Percentiles rank a stretch among this genome's conserved stretches.
These are phyloP conservation scores for Chiua sp. DNA, from an alignment of 1,284 basidiomycete species.

Conservation along the genomic window DNA sequence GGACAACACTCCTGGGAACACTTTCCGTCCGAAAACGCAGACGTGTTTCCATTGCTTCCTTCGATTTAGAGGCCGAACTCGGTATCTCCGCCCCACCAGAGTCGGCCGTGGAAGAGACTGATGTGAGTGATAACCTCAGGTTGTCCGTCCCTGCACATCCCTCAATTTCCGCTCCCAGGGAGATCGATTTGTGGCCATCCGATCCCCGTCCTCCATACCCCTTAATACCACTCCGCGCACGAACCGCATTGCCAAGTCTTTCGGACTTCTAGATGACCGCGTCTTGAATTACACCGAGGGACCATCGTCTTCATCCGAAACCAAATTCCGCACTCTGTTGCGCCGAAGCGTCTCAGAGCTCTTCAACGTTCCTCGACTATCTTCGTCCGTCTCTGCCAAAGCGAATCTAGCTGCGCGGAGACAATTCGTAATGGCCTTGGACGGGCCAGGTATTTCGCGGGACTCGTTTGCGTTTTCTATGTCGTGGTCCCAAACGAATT, in stretches of 20 bases:
- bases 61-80: conserved; percentile 36
- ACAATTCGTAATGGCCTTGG: conserved; percentile 54
- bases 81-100: conserved; percentile 15
- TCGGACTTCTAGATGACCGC: conserved; percentile 52
- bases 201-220: conserved; percentile 44
- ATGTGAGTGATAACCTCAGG: conserved; percentile 28
- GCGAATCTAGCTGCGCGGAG: conserved; percentile 48
- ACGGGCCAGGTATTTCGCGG: conserved; percentile 53
- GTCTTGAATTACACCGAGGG: conserved; percentile 46
- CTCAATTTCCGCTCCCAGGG: conserved; percentile 37
- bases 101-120: conserved; percentile 33
- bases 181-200: conserved; percentile 52
- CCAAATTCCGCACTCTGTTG: conserved; percentile 39
- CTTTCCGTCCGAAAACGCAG: conserved; percentile 38
- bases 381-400: conserved; percentile 46
- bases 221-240: conserved; percentile 53
- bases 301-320: conserved; percentile 30
- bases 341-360: conserved; percentile 47
- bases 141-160: conserved; percentile 4
- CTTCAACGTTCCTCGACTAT: conserved; percentile 37
- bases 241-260: conserved; percentile 51
- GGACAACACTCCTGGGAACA: conserved; percentile 32
- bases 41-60: conserved; percentile 37
- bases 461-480: conserved; percentile 54
- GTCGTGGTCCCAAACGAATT: conserved; percentile 50